A percentile compares a stretch with the other conserved stretches of the same genome.
Evolutionary conservation across 495 filamentous ascomycete genomes (phyloP).

Genomic region (Tuber melanosporum): DNA sequence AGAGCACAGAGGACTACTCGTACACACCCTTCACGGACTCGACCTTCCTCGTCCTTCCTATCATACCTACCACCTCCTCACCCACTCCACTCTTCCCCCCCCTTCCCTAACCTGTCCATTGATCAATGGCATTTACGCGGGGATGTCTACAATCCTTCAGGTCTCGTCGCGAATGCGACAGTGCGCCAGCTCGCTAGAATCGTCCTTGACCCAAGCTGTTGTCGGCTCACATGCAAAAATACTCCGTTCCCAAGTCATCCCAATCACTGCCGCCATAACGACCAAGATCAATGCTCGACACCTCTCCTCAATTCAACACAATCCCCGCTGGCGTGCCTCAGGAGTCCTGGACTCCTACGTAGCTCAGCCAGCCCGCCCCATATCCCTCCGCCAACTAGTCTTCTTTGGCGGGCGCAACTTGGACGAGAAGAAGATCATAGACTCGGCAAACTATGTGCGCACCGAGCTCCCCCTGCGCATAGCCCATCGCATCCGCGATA

Average conservation of each 20-base stretch:
- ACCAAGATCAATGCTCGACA: constrained; percentile 8
- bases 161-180: constrained; percentile 28
- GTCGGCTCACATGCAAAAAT: background rate
- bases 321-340: constrained; percentile 38
- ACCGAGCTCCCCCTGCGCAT: constrained; percentile 81
- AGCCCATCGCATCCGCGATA: constrained; percentile 90
- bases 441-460: constrained; percentile 94
- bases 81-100: constrained; percentile 5
- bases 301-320: constrained; percentile 19
- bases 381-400: constrained; percentile 54
- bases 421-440: constrained; percentile 80
- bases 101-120: constrained; percentile 23
- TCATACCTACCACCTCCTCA: constrained; percentile 1
- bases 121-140: constrained; percentile 38
- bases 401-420: constrained; percentile 81
- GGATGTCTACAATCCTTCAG: constrained; percentile 33
- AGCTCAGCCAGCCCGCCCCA: constrained; percentile 40
- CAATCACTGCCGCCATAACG: background rate
- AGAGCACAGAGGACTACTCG: background rate
- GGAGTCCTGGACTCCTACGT: constrained; percentile 40
- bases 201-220: constrained; percentile 3
- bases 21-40: background rate
- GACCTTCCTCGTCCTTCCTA: constrained; percentile 16
- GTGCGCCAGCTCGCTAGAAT: constrained; percentile 28
- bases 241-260: background rate